Evolutionary conservation across 1,139 yeast genomes (phyloP), one percentile per base, ranked within the genome.

Genomic region (Scheffersomyces lignicola): DNA sequence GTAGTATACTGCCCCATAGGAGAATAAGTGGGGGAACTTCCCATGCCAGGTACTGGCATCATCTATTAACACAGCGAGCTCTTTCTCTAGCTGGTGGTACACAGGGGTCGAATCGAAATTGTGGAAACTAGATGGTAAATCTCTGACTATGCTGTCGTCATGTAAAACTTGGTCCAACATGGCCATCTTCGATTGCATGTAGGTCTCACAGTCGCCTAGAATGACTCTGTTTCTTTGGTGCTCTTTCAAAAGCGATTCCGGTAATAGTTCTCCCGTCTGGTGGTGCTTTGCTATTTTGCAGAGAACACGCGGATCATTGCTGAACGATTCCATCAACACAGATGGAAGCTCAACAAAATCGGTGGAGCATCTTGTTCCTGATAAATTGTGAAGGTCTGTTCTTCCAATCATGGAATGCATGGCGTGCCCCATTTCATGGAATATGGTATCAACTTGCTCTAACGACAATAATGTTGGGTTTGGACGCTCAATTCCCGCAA

Each of bases 401-500:
- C 92, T 73, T 0, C 97, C 98, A 18, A 92, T 66, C 97, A 92
- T 90, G 5, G 97, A 88, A 58, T 92, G 98, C 80, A 92, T 85
- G 2, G 98, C 98, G 61, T 92, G 99, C 1, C 99, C 99, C 96
- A 92, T 89, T 60, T 92, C 99, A 60, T 92, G 99, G 65, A 94
- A 92, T 22, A 92, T 64, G 0, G 98, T 92, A 51, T 90, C 96
- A 4, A 92, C 90, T 52, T 94, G 97, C 39, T 74, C 78, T 41
- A 87, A 69, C 7, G 83, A 69, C 27, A 92, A 62, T 17, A 87
- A 64, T 0, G 75, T 65, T 6, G 74, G 71, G 18, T 48, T 42
- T 2, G 26, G 35, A 15, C 42, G 41, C 18, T 51, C 59, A 7
- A 51, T 39, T 2, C 64, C 63, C 3, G 63, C 58, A 48, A 60